Percentiles rank a stretch among this genome's conserved stretches.
These are phyloP conservation scores for Schoenoplectus triqueter DNA, from an alignment of 202 grass and related monocot genomes.

Conservation along the genomic window DNA sequence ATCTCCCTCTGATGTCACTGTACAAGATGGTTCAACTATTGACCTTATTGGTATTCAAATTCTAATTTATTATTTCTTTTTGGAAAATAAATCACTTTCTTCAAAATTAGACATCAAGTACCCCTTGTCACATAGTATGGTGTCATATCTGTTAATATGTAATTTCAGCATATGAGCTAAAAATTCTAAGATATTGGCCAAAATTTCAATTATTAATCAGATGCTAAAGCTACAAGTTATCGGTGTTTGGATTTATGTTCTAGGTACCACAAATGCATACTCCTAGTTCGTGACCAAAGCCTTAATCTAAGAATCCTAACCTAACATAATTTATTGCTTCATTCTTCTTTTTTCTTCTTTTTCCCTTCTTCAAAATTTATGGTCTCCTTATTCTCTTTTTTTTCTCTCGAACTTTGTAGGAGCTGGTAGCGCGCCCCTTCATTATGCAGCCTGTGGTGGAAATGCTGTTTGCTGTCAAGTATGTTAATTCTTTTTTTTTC, in stretches of 20 bases:
- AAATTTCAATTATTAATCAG: constrained; percentile 6
- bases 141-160: not conserved
- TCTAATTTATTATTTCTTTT: not conserved
- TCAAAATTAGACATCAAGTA: not conserved
- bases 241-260: not conserved
- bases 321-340: not conserved
- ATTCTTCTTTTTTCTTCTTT: not conserved
- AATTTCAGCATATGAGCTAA: constrained; percentile 1
- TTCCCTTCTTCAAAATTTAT: not conserved
- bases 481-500: constrained; percentile 44
- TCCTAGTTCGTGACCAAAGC: too few relatives aligned
- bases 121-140: not conserved
- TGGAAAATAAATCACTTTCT: constrained; percentile 11
- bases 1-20: constrained; percentile 73
- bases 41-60: constrained; percentile 73
- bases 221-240: constrained; percentile 17
- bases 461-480: constrained; percentile 95
- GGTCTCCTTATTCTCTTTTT: constrained; percentile 3
- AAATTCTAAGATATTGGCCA: constrained; percentile 1
- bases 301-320: too few relatives aligned
- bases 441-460: constrained; percentile 95
- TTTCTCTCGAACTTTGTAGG: constrained; percentile 49
- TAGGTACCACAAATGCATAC: not conserved
- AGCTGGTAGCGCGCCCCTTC: constrained; percentile 85
- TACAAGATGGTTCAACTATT: constrained; percentile 97